Percentiles rank a stretch among this genome's conserved stretches.
Evolutionary conservation across 2,329 filamentous ascomycete genomes (phyloP).

Genomic region (Fusarium sp.): DNA sequence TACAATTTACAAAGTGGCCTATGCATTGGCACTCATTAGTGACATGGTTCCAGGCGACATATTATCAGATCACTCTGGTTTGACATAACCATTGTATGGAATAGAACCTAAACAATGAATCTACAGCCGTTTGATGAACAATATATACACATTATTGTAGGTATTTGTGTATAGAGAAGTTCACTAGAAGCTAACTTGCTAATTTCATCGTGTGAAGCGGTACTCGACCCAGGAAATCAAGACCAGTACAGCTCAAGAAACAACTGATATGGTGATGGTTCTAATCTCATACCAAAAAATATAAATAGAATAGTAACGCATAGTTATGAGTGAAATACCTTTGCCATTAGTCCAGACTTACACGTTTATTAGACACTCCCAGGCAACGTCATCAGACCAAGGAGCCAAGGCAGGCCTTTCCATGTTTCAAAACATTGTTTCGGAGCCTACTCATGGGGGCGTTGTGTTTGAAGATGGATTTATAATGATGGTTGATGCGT

Average conservation of each 20-base stretch:
- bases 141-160: neutral
- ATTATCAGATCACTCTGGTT: neutral
- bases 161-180: neutral
- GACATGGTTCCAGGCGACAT: neutral
- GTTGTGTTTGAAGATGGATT: neutral
- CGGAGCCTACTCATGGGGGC: neutral
- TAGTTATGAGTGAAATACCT: no score
- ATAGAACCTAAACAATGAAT: neutral
- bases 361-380: neutral
- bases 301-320: neutral
- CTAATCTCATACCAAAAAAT: no score
- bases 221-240: neutral
- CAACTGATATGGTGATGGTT: no score
- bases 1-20: neutral
- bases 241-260: neutral
- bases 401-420: neutral
- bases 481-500: neutral
- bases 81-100: neutral
- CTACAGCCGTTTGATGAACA: neutral
- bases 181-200: neutral
- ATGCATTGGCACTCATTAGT: neutral
- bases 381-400: neutral
- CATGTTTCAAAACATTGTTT: neutral
- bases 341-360: neutral
- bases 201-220: neutral